Conservation (phyloP, 140 eudicot genomes). For the Anethum foeniculum region DNA sequence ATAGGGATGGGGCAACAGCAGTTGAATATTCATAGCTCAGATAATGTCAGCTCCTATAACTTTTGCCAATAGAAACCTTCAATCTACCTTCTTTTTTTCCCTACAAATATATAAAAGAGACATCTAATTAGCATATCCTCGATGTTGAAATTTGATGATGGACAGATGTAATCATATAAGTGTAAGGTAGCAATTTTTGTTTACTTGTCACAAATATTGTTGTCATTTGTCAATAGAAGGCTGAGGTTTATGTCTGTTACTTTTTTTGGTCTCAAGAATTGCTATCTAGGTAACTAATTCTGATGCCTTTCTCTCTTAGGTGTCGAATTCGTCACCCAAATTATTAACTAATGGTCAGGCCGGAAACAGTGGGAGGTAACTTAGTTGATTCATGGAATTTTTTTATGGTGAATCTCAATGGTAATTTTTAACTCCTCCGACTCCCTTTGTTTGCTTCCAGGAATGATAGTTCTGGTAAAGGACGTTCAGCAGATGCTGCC, state of each 20-base stretch:
- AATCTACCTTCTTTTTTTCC: neutral
- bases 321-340: conserved; percentile 58
- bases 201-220: neutral
- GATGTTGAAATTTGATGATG: neutral
- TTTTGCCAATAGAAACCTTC: neutral
- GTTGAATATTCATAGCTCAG: neutral
- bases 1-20: neutral
- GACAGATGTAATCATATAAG: neutral
- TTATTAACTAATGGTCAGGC: conserved; percentile 29
- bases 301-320: conserved; percentile 30
- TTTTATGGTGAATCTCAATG: neutral
- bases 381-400: conserved; percentile 6
- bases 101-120: neutral
- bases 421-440: neutral
- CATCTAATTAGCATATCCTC: neutral
- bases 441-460: conserved; percentile 24
- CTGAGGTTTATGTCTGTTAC: neutral
- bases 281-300: conserved; percentile 16
- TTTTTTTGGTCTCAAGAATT: neutral
- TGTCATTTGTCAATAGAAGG: neutral
- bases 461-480: conserved; percentile 39
- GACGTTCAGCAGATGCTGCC: conserved; percentile 34
- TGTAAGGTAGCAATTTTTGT: neutral
- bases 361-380: conserved; percentile 54
- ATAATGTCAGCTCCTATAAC: neutral